phyloP scores from a whole-genome alignment of 1,284 basidiomycete species.

The Psilocybe mexicana region DNA sequence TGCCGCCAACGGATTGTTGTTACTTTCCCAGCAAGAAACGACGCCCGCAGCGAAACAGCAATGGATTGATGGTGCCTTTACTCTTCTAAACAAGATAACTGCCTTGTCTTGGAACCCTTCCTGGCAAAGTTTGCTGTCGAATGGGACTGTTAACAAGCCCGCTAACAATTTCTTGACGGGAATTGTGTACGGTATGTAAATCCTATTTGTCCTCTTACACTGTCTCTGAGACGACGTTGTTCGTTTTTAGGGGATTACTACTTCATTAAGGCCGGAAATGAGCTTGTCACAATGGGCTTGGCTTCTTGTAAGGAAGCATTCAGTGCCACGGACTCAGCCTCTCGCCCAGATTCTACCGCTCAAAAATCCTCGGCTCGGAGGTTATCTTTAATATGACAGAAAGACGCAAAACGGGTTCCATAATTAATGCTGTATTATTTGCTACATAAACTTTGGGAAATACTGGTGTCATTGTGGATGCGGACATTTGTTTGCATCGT shows the following conservation, averaged over 20 bases:
- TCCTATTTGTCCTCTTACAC: constrained; percentile 11
- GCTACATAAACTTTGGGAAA: too few species aligned
- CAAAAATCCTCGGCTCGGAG: constrained; percentile 6
- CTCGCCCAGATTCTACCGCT: neutral
- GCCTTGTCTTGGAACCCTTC: constrained; percentile 53
- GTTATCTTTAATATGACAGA: neutral
- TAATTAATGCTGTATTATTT: neutral
- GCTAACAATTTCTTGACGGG: constrained; percentile 60
- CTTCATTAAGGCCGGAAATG: constrained; percentile 44
- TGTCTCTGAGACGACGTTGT: constrained; percentile 10
- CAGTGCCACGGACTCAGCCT: constrained; percentile 1
- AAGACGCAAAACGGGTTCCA: too few species aligned
- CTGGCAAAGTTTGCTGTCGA: constrained; percentile 65
- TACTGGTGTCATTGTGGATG: too few species aligned
- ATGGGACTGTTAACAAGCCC: constrained; percentile 65
- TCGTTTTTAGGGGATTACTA: constrained; percentile 44
- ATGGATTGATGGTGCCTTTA: constrained; percentile 52
- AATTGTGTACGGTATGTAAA: constrained; percentile 57
- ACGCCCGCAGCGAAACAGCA: constrained; percentile 35
- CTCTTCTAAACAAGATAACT: constrained; percentile 54
- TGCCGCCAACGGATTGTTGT: constrained; percentile 55
- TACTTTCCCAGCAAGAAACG: constrained; percentile 56
- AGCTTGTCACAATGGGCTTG: constrained; percentile 39
- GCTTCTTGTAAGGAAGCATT: constrained; percentile 29
- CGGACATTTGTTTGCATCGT: too few species aligned